phyloP scores from a whole-genome alignment of 2,329 filamentous ascomycete species.

The Fusarium devonianum region DNA sequence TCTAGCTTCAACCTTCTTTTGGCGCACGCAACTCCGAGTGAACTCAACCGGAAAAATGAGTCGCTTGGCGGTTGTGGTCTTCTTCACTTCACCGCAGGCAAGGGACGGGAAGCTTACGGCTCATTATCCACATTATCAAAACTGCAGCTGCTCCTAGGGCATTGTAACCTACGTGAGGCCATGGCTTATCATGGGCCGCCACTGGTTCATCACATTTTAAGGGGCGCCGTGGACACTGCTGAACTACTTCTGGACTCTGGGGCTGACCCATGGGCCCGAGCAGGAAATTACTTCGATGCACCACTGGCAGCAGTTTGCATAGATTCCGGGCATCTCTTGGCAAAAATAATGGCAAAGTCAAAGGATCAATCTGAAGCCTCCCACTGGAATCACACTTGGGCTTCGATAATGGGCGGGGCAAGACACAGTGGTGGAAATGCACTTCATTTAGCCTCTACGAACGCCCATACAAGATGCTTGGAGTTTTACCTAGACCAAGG shows the following conservation, averaged over 20 bases:
- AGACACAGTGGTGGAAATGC: neutral
- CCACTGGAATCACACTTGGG: neutral
- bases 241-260: constrained; percentile 1
- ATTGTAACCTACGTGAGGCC: neutral
- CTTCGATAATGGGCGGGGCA: fast-evolving
- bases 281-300: neutral
- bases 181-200: neutral
- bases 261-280: constrained; percentile 8
- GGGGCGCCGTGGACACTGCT: neutral
- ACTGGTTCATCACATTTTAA: neutral
- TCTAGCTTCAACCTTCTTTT: neutral
- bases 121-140: too few relatives aligned
- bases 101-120: too few relatives aligned
- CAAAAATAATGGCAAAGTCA: neutral
- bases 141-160: too few relatives aligned
- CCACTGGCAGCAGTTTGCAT: neutral
- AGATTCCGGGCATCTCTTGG: neutral
- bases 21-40: neutral
- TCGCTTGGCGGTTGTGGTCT: fast-evolving
- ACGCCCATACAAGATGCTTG: neutral
- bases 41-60: neutral
- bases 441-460: neutral
- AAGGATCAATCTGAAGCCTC: fast-evolving
- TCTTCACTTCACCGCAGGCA: constrained; percentile 1
- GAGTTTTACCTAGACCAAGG: neutral